A percentile compares a stretch with the other conserved stretches of the same genome.
Evolutionary conservation across 345 rosid genomes (phyloP).

Genomic region (Erucastrum elatum): DNA sequence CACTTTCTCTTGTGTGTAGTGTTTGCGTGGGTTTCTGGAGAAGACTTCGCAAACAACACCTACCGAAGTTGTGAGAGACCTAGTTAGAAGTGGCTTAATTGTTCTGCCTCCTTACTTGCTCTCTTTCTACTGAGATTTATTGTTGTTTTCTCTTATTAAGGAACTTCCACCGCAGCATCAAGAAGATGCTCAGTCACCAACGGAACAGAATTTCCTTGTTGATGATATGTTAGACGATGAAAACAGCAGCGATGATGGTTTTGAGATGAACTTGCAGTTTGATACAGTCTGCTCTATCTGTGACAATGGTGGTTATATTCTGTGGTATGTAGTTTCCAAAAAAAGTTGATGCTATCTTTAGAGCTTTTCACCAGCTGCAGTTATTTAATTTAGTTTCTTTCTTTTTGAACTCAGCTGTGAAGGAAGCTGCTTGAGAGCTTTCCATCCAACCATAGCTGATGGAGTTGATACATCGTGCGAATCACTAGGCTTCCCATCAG

Average conservation of each 20-base stretch:
- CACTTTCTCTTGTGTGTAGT: conserved; percentile 18
- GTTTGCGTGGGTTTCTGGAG: conserved; percentile 12
- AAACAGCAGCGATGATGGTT: conserved; percentile 33
- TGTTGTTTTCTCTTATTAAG: conserved; percentile 12
- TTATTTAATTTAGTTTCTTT: conserved; percentile 3
- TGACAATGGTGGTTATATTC: conserved; percentile 65
- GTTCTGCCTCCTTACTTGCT: conserved; percentile 9
- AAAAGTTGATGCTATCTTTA: conserved; percentile 1
- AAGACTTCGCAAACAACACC: conserved; percentile 24
- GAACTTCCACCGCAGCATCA: conserved; percentile 19
- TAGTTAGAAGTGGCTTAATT: neutral
- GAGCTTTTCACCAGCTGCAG: conserved; percentile 6
- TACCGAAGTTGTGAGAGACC: conserved; percentile 25
- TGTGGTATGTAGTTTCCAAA: conserved; percentile 47
- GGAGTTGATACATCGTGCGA: conserved; percentile 46
- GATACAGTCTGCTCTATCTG: conserved; percentile 72
- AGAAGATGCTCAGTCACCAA: conserved; percentile 21
- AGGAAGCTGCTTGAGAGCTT: conserved; percentile 73
- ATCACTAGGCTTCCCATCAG: conserved; percentile 54
- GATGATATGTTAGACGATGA: conserved; percentile 39
- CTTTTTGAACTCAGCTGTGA: conserved; percentile 50
- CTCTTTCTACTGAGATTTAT: conserved; percentile 11
- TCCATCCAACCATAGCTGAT: conserved; percentile 55
- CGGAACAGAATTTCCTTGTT: conserved; percentile 33
- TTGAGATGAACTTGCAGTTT: conserved; percentile 29